These are phyloP conservation scores for Aspergillus sp. DNA, from an alignment of 2,329 filamentous ascomycete species.

Conservation along the genomic window DNA sequence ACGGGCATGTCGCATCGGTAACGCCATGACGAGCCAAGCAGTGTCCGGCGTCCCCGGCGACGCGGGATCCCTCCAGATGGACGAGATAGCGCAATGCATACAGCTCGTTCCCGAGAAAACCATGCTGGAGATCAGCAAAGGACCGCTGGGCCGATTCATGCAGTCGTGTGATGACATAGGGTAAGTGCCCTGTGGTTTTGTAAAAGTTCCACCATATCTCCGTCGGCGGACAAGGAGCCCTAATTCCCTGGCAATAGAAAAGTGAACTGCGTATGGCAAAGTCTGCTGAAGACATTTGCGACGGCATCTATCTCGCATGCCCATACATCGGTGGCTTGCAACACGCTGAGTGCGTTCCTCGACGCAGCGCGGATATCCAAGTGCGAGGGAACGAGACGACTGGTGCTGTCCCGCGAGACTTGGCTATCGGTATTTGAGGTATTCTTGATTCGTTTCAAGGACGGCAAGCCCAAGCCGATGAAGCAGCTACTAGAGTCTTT, in stretches of 20 bases:
- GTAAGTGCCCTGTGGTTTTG: constrained; percentile 24
- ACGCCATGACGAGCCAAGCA: constrained; percentile 23
- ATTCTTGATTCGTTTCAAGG: constrained; percentile 42
- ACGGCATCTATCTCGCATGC: constrained; percentile 36
- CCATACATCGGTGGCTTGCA: constrained; percentile 45
- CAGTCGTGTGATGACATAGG: constrained; percentile 29
- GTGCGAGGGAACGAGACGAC: constrained; percentile 28
- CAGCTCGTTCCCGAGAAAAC: constrained; percentile 36
- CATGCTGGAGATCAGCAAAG: constrained; percentile 35
- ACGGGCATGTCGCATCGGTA: constrained; percentile 16
- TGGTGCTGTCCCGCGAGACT: constrained; percentile 33
- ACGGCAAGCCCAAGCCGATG: constrained; percentile 45
- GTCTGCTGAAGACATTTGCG: constrained; percentile 42
- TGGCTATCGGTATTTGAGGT: constrained; percentile 44
- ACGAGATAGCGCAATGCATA: constrained; percentile 34
- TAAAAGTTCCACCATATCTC: background rate
- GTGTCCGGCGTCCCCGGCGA: constrained; percentile 13
- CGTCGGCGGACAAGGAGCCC: background rate
- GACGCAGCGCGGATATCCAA: constrained; percentile 36
- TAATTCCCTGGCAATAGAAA: constrained; percentile 24
- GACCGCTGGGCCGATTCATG: constrained; percentile 35
- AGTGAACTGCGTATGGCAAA: constrained; percentile 38
- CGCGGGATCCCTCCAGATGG: constrained; percentile 23
- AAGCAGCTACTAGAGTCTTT: constrained; percentile 46
- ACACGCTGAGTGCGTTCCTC: constrained; percentile 46